Evolutionary conservation across 164 flowering plant genomes (phyloP).

Genomic region (Vitis cinerea): DNA sequence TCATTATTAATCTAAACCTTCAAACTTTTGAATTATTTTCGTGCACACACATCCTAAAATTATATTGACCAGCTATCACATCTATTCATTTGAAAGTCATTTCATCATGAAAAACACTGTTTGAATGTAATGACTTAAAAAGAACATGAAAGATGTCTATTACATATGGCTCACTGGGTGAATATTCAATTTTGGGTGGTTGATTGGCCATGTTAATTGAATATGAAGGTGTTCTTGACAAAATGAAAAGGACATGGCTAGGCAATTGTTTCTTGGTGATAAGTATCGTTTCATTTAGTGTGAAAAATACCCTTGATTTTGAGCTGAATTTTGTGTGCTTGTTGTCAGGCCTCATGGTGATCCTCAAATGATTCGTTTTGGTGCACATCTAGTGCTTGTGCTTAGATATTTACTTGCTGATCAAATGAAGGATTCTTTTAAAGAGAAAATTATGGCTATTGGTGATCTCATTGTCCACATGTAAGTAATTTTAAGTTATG

Average conservation of each 20-base stretch:
- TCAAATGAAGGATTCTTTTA: slow-evolving; percentile 69
- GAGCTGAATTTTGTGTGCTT: slow-evolving; percentile 6
- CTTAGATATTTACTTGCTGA: slow-evolving; percentile 78
- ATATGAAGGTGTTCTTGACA: background rate
- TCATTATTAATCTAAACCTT: no score
- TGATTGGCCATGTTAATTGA: background rate
- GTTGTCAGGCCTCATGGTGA: slow-evolving; percentile 85
- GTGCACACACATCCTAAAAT: background rate
- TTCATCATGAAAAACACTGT: no score
- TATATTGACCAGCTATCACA: background rate
- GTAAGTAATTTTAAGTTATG: slow-evolving; percentile 44
- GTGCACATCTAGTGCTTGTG: slow-evolving; percentile 94
- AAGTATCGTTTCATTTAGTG: background rate
- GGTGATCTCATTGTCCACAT: slow-evolving; percentile 91
- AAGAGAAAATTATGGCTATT: slow-evolving; percentile 72
- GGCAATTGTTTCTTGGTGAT: background rate
- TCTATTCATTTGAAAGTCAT: background rate
- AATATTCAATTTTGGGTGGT: background rate
- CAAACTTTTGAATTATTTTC: no score
- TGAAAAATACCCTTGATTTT: background rate
- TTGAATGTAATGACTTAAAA: background rate
- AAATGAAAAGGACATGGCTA: no score
- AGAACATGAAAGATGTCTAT: background rate
- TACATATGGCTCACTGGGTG: background rate
- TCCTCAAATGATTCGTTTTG: slow-evolving; percentile 95